Percentiles rank a stretch among this genome's conserved stretches.
Conservation (phyloP, 441 rosid species). For the Bruguiera hainesii region DNA sequence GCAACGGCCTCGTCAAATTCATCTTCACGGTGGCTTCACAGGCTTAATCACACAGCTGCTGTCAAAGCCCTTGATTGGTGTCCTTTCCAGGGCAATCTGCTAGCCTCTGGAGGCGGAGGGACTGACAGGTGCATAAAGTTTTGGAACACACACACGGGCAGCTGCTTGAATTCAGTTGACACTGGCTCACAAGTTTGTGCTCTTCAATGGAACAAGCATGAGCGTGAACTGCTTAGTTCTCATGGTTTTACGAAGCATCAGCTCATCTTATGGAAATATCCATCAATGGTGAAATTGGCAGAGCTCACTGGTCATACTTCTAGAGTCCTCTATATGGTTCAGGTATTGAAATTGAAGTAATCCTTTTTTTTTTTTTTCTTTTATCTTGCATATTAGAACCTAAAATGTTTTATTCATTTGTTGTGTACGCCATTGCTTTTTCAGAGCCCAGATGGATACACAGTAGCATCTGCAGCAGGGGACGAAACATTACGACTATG, state of each 20-base stretch:
- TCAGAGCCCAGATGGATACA: constrained; percentile 45
- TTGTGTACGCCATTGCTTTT: not conserved
- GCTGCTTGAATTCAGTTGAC: constrained; percentile 57
- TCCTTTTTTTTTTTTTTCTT: not conserved
- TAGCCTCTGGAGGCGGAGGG: constrained; percentile 58
- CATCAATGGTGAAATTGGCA: constrained; percentile 43
- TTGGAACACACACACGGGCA: constrained; percentile 56
- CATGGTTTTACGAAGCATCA: constrained; percentile 48
- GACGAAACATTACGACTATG: constrained; percentile 42
- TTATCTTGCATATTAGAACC: not conserved
- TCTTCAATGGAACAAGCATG: constrained; percentile 45
- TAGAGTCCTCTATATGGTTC: constrained; percentile 45
- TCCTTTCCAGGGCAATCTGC: constrained; percentile 51
- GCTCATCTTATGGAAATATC: constrained; percentile 50
- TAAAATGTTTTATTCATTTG: not conserved
- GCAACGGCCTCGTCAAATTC: constrained; percentile 36
- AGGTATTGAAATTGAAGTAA: constrained; percentile 18
- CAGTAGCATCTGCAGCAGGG: constrained; percentile 43
- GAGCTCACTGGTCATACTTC: constrained; percentile 51
- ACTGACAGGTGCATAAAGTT: constrained; percentile 44
- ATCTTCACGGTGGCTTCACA: constrained; percentile 51
- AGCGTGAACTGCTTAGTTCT: constrained; percentile 48
- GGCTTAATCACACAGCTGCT: constrained; percentile 46
- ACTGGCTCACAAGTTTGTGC: constrained; percentile 56
- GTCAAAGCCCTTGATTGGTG: constrained; percentile 78